Base-by-base conservation (phyloP, 2,329 filamentous ascomycete genomes). In the Dactylonectria macrodidyma region DNA sequence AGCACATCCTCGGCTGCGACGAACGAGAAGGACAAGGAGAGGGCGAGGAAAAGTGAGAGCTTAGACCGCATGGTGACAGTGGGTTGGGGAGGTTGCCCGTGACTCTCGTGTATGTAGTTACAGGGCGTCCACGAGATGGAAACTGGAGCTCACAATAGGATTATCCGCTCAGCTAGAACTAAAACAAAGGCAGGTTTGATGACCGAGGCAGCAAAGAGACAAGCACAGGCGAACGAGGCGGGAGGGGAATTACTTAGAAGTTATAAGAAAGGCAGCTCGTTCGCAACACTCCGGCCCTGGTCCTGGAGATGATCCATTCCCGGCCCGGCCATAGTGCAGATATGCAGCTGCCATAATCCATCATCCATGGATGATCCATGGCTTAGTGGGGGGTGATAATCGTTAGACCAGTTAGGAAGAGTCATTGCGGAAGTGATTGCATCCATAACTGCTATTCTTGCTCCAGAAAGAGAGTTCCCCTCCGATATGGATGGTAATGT, bases 1-100 rank as follows among this genome's bases (percentile, higher is more conserved):
- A 97, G 86, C 33, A 96, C 86, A 1, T 91, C 93, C 83, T 97
- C 93, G 22, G 83, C 83, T 69, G 73, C 52, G 80, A 76, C 54
- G 66, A 82, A 68, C 56, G 84, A 73, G 60, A 82, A 77, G 56
- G 84, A 75, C 48, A 84, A 79, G 68, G 84, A 70, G 48, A 73
- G 64, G 51, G 65, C 67, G 36, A 67, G 66, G 51, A 75, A 72
- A 65, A 85, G 73, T 64, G 84, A 67, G 26, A 81, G 75, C 68
- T 83, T 84, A 73, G 81, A 73, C 62, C 77, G 80, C 84, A 85
- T 85, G 58, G 65, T 59, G 22, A 56, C n/a, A 51, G 19, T 19
- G 19, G 19, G 19, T 19, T 19, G 19, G 19, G 19, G 19, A 19
- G 59, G 38, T 19, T 66, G 34, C 26, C 57, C 30, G 54, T 57